Evolutionary conservation across 257 asterid species (phyloP).

Genomic region (Scutellaria galericulata): DNA sequence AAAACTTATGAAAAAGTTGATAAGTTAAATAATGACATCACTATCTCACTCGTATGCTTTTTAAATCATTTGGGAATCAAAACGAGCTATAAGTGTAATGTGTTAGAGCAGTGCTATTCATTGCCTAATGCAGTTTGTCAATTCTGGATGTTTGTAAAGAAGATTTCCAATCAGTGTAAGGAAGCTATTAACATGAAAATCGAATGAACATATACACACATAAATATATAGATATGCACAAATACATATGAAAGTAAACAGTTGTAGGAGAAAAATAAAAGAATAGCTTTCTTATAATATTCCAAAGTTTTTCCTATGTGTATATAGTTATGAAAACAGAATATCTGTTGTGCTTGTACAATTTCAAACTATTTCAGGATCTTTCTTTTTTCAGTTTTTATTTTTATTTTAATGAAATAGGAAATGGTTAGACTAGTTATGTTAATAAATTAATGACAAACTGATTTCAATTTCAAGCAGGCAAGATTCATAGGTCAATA

Average conservation of each 20-base stretch:
- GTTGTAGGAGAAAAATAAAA: not conserved
- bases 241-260: not conserved
- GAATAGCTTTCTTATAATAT: not conserved
- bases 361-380: slow-evolving; percentile 1
- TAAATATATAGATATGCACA: not conserved
- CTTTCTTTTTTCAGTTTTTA: not conserved
- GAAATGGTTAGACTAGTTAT: slow-evolving; percentile 3
- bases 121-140: not conserved
- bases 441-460: not conserved
- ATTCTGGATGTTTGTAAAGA: not conserved
- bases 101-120: not conserved
- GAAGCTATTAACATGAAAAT: not conserved
- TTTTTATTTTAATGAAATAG: not conserved
- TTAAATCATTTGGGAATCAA: not conserved
- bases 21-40: not conserved
- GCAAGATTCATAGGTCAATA: slow-evolving; percentile 12
- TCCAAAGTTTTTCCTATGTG: not conserved
- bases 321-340: not conserved
- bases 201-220: not conserved
- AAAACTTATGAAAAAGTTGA: slow-evolving; percentile 1
- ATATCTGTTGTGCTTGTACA: not conserved
- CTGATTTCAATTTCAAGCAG: slow-evolving; percentile 7
- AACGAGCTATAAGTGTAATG: not conserved
- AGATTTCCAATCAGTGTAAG: slow-evolving; percentile 1
- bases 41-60: not conserved